Percentiles rank a stretch among this genome's conserved stretches.
These are phyloP conservation scores for Mycosphaerella arachidis DNA, from an alignment of 2,329 filamentous ascomycete species.

Conservation along the genomic window DNA sequence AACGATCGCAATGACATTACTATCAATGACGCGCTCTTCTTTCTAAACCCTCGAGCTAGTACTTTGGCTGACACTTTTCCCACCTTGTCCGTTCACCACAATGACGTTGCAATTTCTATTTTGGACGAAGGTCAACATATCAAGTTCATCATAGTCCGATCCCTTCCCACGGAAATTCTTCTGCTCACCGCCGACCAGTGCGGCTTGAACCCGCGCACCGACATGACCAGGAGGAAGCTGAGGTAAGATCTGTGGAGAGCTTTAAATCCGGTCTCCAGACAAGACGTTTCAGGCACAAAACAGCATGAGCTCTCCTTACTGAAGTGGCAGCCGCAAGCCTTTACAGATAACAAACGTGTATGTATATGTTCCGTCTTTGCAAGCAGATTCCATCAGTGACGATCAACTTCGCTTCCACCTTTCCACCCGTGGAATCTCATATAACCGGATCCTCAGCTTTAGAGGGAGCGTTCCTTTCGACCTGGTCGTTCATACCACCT, in stretches of 20 bases:
- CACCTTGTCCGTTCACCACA: neutral
- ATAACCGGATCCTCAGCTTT: too few species aligned
- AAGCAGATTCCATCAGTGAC: neutral
- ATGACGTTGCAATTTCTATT: neutral
- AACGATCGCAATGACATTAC: constrained; percentile 15
- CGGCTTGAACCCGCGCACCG: neutral
- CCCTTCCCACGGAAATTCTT: neutral
- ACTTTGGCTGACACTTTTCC: neutral
- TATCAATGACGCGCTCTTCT: neutral
- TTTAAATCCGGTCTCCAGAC: neutral
- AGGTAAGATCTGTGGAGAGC: neutral
- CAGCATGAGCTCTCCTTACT: neutral
- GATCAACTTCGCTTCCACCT: neutral
- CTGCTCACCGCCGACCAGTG: neutral
- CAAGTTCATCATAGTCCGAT: neutral
- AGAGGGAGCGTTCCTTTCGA: too few species aligned
- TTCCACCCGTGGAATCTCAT: neutral
- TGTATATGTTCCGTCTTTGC: neutral
- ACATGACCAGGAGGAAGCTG: neutral
- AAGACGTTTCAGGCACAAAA: neutral
- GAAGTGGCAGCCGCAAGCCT: too few species aligned
- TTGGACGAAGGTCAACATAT: neutral
- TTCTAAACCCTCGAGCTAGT: neutral
- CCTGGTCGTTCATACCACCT: too few species aligned
- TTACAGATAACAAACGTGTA: neutral